A percentile compares a stretch with the other conserved stretches of the same genome.
Conservation (phyloP, 331 rosid genomes). For the Quercus lobata region DNA sequence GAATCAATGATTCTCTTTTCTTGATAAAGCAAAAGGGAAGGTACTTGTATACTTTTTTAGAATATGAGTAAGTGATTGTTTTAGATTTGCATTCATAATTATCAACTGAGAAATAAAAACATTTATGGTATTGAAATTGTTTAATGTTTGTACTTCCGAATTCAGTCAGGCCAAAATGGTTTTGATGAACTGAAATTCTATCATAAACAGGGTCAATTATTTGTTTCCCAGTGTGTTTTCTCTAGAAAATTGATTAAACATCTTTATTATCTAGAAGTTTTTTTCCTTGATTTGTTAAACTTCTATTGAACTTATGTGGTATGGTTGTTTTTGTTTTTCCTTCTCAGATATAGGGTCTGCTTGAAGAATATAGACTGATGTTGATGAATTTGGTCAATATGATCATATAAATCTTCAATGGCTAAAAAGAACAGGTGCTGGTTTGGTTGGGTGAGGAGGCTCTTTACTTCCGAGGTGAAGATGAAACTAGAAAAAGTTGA, state of each 20-base stretch:
- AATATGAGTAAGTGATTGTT: background rate
- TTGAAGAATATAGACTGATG: constrained; percentile 10
- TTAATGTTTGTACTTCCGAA: constrained; percentile 3
- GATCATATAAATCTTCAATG: constrained; percentile 45
- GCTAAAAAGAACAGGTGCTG: constrained; percentile 52
- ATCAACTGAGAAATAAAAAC: background rate
- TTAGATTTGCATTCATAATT: background rate
- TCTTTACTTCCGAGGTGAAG: constrained; percentile 45
- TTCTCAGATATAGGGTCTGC: constrained; percentile 14
- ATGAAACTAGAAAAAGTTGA: constrained; percentile 34
- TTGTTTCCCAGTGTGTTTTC: background rate
- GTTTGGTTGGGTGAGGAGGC: constrained; percentile 67
- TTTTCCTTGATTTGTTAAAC: background rate
- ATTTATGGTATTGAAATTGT: constrained; percentile 1
- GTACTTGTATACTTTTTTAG: background rate
- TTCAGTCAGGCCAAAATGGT: background rate
- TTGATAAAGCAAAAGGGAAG: constrained; percentile 23
- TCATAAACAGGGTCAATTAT: background rate
- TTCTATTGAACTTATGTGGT: background rate
- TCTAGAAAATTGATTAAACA: background rate
- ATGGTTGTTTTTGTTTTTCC: background rate
- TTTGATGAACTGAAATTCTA: background rate
- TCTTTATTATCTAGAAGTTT: background rate
- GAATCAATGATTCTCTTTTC: constrained; percentile 5
- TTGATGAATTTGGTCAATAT: constrained; percentile 19